A percentile compares a stretch with the other conserved stretches of the same genome.
phyloP scores from a whole-genome alignment of 2,329 filamentous ascomycete genomes.

The Sphaerulina musiva region DNA sequence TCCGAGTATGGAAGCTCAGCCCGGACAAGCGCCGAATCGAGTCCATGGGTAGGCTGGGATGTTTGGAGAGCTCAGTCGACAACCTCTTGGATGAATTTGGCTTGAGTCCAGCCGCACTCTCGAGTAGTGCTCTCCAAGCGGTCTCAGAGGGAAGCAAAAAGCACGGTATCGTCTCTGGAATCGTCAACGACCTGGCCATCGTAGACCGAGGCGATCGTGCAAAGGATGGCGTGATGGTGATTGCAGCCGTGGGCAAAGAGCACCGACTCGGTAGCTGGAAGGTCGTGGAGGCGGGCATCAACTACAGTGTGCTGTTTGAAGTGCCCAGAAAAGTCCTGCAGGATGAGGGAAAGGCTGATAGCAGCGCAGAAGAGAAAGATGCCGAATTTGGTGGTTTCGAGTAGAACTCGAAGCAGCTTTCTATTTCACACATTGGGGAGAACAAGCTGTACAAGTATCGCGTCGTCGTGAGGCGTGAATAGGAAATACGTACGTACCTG shows the following conservation, averaged over 20 bases:
- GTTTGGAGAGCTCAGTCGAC: conserved; percentile 20
- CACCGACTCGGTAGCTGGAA: conserved; percentile 81
- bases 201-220: conserved; percentile 77
- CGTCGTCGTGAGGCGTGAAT: too few relatives aligned
- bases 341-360: not conserved
- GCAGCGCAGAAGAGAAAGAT: not conserved
- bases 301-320: conserved; percentile 84
- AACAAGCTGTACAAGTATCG: too few relatives aligned
- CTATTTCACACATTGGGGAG: too few relatives aligned
- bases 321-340: conserved; percentile 48
- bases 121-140: conserved; percentile 17
- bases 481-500: too few relatives aligned
- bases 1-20: conserved; percentile 78
- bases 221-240: conserved; percentile 67
- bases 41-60: conserved; percentile 54
- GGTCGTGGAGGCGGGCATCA: conserved; percentile 56
- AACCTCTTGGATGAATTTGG: conserved; percentile 16
- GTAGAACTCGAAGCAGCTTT: not conserved
- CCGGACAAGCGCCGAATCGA: conserved; percentile 77
- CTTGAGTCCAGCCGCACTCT: conserved; percentile 14
- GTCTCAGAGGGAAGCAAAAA: conserved; percentile 19
- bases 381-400: conserved; percentile 8
- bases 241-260: conserved; percentile 81
- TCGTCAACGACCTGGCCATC: conserved; percentile 82
- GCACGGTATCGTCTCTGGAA: conserved; percentile 52